Evolutionary conservation across 352 stramenopile genomes (phyloP).

Genomic region (Globisporangium camurandrum): DNA sequence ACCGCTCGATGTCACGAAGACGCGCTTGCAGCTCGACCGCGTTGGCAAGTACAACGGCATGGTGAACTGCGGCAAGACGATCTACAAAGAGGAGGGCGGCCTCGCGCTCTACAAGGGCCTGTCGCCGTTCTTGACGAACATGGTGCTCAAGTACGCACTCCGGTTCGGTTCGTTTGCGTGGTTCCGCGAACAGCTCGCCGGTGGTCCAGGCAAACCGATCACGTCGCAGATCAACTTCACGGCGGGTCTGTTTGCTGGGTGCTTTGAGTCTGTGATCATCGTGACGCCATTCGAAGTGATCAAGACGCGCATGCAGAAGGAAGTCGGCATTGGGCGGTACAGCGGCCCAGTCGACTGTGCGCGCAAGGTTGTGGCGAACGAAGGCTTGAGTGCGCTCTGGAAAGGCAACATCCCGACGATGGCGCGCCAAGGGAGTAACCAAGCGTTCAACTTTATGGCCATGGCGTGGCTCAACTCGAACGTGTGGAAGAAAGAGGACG

Average conservation of each 20-base stretch:
- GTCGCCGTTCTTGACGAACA: constrained; percentile 80
- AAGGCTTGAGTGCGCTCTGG: constrained; percentile 92
- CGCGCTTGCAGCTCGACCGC: constrained; percentile 73
- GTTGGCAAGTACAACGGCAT: constrained; percentile 80
- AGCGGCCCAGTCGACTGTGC: constrained; percentile 90
- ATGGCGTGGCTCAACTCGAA: constrained; percentile 90
- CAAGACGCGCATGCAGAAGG: constrained; percentile 96
- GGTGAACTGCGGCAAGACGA: constrained; percentile 71
- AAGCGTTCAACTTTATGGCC: constrained; percentile 97
- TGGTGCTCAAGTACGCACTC: constrained; percentile 88
- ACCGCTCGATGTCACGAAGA: constrained; percentile 84
- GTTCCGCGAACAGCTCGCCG: constrained; percentile 82
- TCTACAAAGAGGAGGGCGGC: constrained; percentile 69
- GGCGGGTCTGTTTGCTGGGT: constrained; percentile 87
- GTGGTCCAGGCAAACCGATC: constrained; percentile 60
- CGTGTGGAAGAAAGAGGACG: constrained; percentile 89
- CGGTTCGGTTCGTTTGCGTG: constrained; percentile 82
- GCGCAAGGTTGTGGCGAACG: constrained; percentile 87
- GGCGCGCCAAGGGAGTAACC: constrained; percentile 95
- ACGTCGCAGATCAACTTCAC: constrained; percentile 75
- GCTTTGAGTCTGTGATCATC: constrained; percentile 95
- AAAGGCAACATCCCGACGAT: constrained; percentile 96
- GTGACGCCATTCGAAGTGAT: constrained; percentile 98
- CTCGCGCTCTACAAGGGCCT: constrained; percentile 83
- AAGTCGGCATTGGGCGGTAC: constrained; percentile 88